These are phyloP conservation scores for Epichloe scottii DNA, from an alignment of 2,329 filamentous ascomycete species.

Conservation along the genomic window DNA sequence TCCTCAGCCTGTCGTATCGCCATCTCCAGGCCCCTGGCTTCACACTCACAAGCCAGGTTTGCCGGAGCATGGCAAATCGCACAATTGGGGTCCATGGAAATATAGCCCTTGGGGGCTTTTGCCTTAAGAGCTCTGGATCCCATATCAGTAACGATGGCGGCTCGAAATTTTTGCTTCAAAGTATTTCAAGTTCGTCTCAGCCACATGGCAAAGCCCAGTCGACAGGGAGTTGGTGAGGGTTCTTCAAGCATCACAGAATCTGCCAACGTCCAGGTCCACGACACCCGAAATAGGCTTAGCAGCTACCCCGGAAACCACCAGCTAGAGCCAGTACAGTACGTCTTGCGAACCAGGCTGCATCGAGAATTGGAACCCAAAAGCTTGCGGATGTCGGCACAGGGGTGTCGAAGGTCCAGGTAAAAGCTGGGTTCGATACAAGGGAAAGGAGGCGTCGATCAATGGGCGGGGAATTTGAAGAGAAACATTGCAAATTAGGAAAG, in stretches of 20 bases:
- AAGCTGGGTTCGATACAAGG: background rate
- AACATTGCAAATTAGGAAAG: background rate
- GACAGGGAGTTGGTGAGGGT: background rate
- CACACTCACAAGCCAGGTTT: constrained; percentile 47
- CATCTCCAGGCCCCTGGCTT: constrained; percentile 50
- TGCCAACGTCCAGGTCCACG: background rate
- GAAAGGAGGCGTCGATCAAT: background rate
- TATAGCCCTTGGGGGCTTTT: constrained; percentile 31
- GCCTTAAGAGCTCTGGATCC: constrained; percentile 32
- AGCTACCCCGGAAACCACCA: background rate
- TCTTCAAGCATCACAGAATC: background rate
- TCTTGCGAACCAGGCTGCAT: background rate
- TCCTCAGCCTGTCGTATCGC: constrained; percentile 51
- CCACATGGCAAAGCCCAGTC: background rate
- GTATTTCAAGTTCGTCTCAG: background rate
- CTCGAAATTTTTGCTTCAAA: background rate
- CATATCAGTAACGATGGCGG: constrained; percentile 32
- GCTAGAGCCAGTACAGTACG: background rate
- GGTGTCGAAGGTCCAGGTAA: background rate
- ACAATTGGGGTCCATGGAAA: constrained; percentile 58
- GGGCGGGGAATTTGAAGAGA: background rate
- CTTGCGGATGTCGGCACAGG: background rate
- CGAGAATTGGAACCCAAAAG: background rate
- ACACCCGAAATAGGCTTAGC: background rate
- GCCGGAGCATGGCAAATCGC: constrained; percentile 53